Evolutionary conservation across 768 basidiomycete species (phyloP).

Genomic region (Amanita pseudoporphyria): DNA sequence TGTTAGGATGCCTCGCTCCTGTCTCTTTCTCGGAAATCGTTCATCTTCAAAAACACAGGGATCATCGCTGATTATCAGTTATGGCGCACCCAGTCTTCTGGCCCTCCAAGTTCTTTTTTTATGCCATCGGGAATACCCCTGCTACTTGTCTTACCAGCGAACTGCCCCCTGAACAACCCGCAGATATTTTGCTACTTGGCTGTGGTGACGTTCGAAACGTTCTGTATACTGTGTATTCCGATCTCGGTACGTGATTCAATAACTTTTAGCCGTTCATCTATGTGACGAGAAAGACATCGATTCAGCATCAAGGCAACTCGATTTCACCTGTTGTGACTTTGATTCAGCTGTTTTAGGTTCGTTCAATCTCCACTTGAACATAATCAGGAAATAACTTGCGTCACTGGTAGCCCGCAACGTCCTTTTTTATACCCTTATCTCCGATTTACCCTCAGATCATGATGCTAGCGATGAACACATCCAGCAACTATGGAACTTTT

Average conservation of each 20-base stretch:
- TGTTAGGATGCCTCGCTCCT: too few species aligned
- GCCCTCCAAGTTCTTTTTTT: constrained; percentile 33
- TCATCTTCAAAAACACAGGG: too few species aligned
- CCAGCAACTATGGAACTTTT: constrained; percentile 31
- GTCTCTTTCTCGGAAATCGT: too few species aligned
- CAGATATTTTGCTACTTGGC: constrained; percentile 31
- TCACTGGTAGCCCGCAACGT: constrained; percentile 35
- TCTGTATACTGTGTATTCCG: constrained; percentile 28
- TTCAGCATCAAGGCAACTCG: constrained; percentile 1
- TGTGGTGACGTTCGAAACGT: constrained; percentile 42
- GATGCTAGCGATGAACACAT: constrained; percentile 1
- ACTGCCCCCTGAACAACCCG: constrained; percentile 30
- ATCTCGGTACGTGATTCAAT: constrained; percentile 11
- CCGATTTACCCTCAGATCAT: constrained; percentile 15
- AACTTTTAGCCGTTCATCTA: background rate
- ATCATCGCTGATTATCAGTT: too few species aligned
- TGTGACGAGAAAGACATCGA: background rate
- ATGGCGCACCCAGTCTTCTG: constrained; percentile 30
- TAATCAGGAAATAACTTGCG: background rate
- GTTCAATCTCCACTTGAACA: too few species aligned
- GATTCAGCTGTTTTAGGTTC: background rate
- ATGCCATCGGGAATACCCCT: constrained; percentile 42
- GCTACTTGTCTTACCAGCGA: constrained; percentile 32
- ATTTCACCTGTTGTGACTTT: constrained; percentile 2
- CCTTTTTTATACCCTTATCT: constrained; percentile 33